Evolutionary conservation across 768 basidiomycete species (phyloP).

Genomic region (Mycena latifolia): DNA sequence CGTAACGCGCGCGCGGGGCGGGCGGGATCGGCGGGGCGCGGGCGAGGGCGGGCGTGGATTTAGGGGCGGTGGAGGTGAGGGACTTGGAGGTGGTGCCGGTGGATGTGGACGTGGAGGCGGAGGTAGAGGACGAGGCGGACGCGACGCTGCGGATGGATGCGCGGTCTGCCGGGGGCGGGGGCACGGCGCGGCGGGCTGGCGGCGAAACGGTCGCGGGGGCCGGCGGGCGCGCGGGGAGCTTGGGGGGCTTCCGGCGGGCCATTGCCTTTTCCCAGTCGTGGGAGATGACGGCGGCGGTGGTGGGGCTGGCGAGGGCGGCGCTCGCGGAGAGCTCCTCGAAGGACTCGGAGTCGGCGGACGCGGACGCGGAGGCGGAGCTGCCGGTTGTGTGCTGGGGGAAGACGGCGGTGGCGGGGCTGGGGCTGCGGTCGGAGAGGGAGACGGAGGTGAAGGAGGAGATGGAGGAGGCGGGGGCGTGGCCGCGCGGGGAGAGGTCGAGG

Average conservation of each 20-base stretch:
- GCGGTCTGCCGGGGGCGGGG: constrained; percentile 39
- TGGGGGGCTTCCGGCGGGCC: constrained; percentile 55
- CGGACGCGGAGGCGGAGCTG: constrained; percentile 41
- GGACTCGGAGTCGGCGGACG: too few species aligned
- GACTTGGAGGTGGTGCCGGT: constrained; percentile 45
- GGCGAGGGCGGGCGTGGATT: constrained; percentile 37
- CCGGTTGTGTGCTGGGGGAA: constrained; percentile 31
- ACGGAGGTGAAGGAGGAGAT: constrained; percentile 89
- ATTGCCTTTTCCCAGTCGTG: constrained; percentile 67
- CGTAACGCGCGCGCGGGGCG: constrained; percentile 74
- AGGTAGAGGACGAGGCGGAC: constrained; percentile 47
- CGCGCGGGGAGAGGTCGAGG: too few species aligned
- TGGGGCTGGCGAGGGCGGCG: constrained; percentile 63
- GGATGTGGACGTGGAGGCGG: constrained; percentile 46
- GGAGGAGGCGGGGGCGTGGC: constrained; percentile 71
- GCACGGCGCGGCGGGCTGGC: constrained; percentile 31
- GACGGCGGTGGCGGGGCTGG: constrained; percentile 40
- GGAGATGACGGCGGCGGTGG: constrained; percentile 55
- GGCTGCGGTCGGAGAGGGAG: constrained; percentile 77
- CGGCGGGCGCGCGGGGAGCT: constrained; percentile 61
- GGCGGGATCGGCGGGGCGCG: constrained; percentile 79
- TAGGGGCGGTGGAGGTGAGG: constrained; percentile 49
- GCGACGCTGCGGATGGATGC: constrained; percentile 44
- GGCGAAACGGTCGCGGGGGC: constrained; percentile 21
- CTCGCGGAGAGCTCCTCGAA: constrained; percentile 77